Base-by-base conservation (phyloP, 371 early-diverging fungal genomes). In the Saksenaea vasiformis region DNA sequence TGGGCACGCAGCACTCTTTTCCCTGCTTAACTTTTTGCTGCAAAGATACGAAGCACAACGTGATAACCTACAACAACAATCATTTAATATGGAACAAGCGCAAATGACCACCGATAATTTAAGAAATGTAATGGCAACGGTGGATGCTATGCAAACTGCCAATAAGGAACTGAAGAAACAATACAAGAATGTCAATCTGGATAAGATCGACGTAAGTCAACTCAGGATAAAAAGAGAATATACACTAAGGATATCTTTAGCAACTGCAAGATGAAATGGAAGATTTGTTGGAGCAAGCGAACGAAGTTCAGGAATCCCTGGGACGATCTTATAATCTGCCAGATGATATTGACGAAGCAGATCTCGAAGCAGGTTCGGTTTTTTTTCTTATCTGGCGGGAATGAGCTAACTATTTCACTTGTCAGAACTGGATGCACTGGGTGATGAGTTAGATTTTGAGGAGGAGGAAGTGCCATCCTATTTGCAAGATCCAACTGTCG, bases 21-120 rank as follows among this genome's bases (percentile, higher is more conserved):
- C 31, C 44, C 26, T 14, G 19, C 43, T 38, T 5, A 41, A 41
- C 24, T 36, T 19, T 38, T 8, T 47, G 43, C 24, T 27, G 15
- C 56, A 17, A 72, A 90, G 89, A 19, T 95, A 96, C 73, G 97
- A 97, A 72, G 80, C 85, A 26, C 97, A 97, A 73, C 85, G 93
- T 58, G 96, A 97, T 58, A 93, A 94, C 62, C 84, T 97, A 27
- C 91, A 90, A 75, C 93, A 94, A 69, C 97, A 97, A 74, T 88
- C 96, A 19, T 97, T 96, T 73, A 97, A 96, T 82, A 97, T 98
- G 97, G 98, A 98, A 74, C 95, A 96, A 81, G 93, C 96, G 14
- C 79, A 83, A 55, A 92, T 97, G 85, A 91, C 96, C 14, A 94
- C 94, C 0, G 98, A 98, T 58, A 97, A 96, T 76, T 72, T 98